A percentile compares a stretch with the other conserved stretches of the same genome.
Evolutionary conservation across 257 asterid species (phyloP).

Genomic region (Solanum neorickii): DNA sequence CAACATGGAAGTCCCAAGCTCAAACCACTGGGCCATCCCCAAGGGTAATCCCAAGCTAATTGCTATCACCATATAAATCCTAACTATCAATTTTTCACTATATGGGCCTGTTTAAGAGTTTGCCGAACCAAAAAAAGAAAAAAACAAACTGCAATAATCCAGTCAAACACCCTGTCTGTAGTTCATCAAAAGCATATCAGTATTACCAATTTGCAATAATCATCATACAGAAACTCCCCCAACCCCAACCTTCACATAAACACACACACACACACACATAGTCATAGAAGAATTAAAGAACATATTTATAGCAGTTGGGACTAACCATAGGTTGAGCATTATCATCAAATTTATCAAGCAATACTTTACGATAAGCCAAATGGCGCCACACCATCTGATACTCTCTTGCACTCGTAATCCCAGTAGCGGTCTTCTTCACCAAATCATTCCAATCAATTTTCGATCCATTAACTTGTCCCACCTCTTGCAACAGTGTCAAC

Average conservation of each 20-base stretch:
- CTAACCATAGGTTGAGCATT: conserved; percentile 45
- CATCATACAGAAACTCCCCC: background rate
- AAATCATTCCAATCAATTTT: conserved; percentile 67
- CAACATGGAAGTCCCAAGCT: no score
- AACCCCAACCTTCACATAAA: background rate
- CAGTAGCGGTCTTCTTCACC: conserved; percentile 61
- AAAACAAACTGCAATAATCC: background rate
- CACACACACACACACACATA: background rate
- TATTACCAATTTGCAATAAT: background rate
- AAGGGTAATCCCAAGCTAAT: background rate
- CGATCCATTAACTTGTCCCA: conserved; percentile 39
- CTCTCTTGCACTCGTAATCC: conserved; percentile 65
- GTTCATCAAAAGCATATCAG: background rate
- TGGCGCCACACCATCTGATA: conserved; percentile 84
- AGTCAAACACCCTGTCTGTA: background rate
- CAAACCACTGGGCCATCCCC: no score
- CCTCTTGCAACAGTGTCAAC: conserved; percentile 62
- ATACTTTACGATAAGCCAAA: conserved; percentile 60
- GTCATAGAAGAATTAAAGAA: background rate
- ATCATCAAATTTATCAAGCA: conserved; percentile 31
- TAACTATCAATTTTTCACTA: background rate
- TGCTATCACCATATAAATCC: background rate
- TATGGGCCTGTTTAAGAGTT: background rate
- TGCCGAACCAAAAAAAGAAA: background rate
- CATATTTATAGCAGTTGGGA: background rate